Evolutionary conservation across 208 protist genomes (phyloP), one percentile per base, ranked within the genome.

Genomic region (Angomonas ambiguus): DNA sequence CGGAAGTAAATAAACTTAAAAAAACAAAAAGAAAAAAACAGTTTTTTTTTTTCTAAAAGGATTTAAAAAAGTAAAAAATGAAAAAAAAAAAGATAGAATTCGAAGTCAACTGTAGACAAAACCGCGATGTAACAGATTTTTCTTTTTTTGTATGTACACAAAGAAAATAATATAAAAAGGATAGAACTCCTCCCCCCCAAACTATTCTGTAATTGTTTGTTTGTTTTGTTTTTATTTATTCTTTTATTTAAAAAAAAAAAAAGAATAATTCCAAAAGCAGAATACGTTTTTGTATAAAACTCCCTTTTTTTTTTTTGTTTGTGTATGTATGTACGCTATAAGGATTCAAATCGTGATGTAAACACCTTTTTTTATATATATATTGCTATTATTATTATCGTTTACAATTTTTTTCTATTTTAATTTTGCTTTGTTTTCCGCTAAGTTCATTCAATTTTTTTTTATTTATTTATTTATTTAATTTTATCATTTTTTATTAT

Each of bases 11-110:
- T 27, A 51, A 20, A 30, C 59, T 18, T 63, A 30, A 2, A 48
- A 20, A 20, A 20, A 48, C 18, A 67, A n/a, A 57, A 58, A 68
- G 31, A 69, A 22, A 48, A 55, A 51, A 62, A 62, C 53, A 62
- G 16, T 11, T 51, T 28, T 33, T 62, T 2, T 6, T 34, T 8
- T 2, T 25, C 4, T 25, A 13, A 64, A 45, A 24, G 51, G 20
- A 22, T 4, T 8, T 5, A 55, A 22, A 16, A 5, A 1, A 55
- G 11, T 16, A 48, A 51, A 0, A 65, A n/a, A n/a, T n/a, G n/a
- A n/a, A n/a, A n/a, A n/a, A n/a, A n/a, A n/a, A n/a, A n/a, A n/a
- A n/a, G n/a, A n/a, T n/a, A n/a, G n/a, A n/a, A n/a, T n/a, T n/a
- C n/a, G n/a, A n/a, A n/a, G n/a, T n/a, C n/a, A n/a, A n/a, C n/a